Conservation (phyloP, 2,329 filamentous ascomycete species). For the Coniochaeta sp. region DNA sequence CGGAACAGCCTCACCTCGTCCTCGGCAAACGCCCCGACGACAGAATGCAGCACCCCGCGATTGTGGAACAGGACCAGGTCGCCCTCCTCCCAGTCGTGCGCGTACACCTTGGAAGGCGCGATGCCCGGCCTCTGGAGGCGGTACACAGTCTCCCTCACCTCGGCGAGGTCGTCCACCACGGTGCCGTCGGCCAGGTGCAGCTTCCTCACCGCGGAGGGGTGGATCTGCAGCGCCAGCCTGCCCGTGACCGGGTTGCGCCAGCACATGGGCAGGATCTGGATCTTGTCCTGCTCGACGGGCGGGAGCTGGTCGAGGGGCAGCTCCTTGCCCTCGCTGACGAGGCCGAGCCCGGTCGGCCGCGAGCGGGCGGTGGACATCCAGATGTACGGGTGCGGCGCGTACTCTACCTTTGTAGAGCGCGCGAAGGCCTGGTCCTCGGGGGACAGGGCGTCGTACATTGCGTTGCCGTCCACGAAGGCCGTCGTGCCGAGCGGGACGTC, state of each 20-base stretch:
- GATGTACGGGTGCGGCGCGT: slow-evolving; percentile 72
- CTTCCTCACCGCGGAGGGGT: slow-evolving; percentile 63
- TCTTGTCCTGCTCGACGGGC: slow-evolving; percentile 55
- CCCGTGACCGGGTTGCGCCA: slow-evolving; percentile 72
- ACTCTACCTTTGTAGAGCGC: slow-evolving; percentile 61
- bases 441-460: slow-evolving; percentile 62
- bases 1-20: slow-evolving; percentile 70
- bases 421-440: slow-evolving; percentile 61
- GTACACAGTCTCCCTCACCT: slow-evolving; percentile 63
- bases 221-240: slow-evolving; percentile 62
- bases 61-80: slow-evolving; percentile 77
- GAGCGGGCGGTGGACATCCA: slow-evolving; percentile 70
- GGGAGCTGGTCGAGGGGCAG: slow-evolving; percentile 53
- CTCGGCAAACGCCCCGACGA: slow-evolving; percentile 66
- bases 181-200: slow-evolving; percentile 60
- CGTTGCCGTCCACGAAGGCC: slow-evolving; percentile 65
- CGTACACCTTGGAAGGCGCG: slow-evolving; percentile 58
- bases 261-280: slow-evolving; percentile 67
- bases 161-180: slow-evolving; percentile 59
- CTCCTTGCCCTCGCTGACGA: slow-evolving; percentile 60
- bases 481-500: slow-evolving; percentile 68
- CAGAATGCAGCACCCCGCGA: slow-evolving; percentile 65
- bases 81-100: slow-evolving; percentile 71
- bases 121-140: slow-evolving; percentile 66
- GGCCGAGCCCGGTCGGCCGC: slow-evolving; percentile 61